Evolutionary conservation across 495 filamentous ascomycete species (phyloP), one percentile per base, ranked within the genome.

Genomic region (Podospora sp.): DNA sequence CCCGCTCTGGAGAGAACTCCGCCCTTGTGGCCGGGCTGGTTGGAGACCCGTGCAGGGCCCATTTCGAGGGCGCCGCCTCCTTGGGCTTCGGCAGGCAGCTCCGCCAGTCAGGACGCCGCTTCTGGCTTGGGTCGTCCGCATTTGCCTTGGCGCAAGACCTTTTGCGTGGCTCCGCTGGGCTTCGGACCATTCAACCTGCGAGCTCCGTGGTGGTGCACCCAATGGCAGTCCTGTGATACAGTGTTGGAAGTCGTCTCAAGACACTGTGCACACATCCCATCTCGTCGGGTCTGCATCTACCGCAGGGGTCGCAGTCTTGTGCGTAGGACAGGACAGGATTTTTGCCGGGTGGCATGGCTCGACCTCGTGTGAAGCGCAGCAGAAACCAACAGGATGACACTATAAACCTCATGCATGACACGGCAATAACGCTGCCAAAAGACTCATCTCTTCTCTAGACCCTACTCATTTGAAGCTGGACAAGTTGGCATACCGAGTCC

Each of bases 61-160:
- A 24, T 18, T 49, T 62, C n/a, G 29, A 62, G 59, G 35, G 59
- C 60, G 60, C 60, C 60, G 35, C 60, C 35, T 50, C 60, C 24
- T 50, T 62, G 60, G 60, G 11, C 36, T 62, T 21, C 20, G 57
- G 29, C 29, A 21, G 57, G 20, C 9, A 60, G 9, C 18, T 18
- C 22, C 29, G 22, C 59, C 59, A 61, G n/a, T 40, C 20, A 49
- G 18, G 8, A 6, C 18, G 8, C 56, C 24, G 16, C 56, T 59
- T 59, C 56, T 35, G 52, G 52, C 20, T 55, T 18, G 57, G 26
- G 56, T 20, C 18, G 57, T 3, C 29, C 26, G 12, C 57, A 60
- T 27, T 27, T 40, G n/a, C 20, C 59, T 11, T 62, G 29, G 26
- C 35, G 18, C 5, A 26, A 22, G 24, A 27, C 33, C 40, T 46